phyloP scores from a whole-genome alignment of 257 asterid genomes.

The Leonotis leonurus region DNA sequence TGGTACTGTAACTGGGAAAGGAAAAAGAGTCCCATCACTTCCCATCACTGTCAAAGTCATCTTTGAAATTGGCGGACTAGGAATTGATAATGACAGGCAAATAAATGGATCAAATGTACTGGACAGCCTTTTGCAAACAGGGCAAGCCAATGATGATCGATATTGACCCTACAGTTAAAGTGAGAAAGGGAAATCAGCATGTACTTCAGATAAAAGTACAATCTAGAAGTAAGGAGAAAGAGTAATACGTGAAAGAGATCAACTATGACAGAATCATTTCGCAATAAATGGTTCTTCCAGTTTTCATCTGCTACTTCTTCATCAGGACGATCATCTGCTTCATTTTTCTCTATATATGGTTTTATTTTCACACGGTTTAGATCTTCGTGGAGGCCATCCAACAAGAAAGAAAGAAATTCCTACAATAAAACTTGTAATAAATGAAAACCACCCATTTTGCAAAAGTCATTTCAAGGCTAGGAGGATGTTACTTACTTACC shows the following conservation, averaged over 20 bases:
- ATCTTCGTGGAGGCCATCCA: conserved; percentile 86
- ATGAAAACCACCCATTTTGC: conserved; percentile 2
- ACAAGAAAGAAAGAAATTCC: conserved; percentile 67
- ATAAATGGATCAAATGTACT: conserved; percentile 61
- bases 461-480: background rate
- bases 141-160: conserved; percentile 61
- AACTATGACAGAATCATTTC: conserved; percentile 62
- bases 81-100: conserved; percentile 65
- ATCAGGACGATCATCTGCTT: conserved; percentile 44
- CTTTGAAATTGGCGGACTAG: conserved; percentile 38
- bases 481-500: conserved; percentile 39
- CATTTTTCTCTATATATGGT: conserved; percentile 51
- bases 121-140: conserved; percentile 53
- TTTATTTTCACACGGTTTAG: conserved; percentile 63
- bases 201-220: conserved; percentile 2
- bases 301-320: conserved; percentile 65
- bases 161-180: conserved; percentile 56
- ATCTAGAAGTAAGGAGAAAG: conserved; percentile 10
- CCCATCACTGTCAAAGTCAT: conserved; percentile 56
- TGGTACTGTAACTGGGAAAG: conserved; percentile 38
- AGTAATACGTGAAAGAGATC: conserved; percentile 53
- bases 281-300: conserved; percentile 63
- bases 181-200: conserved; percentile 10
- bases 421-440: conserved; percentile 18
- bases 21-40: conserved; percentile 36